These are phyloP conservation scores for Trichosphaerium sp. DNA, from an alignment of 78 protist species.

Conservation along the genomic window DNA sequence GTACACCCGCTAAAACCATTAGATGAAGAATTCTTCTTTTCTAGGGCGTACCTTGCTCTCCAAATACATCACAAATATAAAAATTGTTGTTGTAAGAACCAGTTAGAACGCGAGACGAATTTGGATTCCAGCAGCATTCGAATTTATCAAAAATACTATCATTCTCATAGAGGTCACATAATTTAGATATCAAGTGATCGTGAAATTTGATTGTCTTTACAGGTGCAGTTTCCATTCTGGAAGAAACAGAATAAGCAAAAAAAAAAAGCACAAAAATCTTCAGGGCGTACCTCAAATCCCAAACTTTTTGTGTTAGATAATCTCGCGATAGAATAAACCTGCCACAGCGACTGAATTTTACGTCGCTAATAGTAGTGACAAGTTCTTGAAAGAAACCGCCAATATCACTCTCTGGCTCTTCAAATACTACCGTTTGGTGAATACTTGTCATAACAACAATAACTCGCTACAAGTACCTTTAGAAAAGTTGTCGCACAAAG, in stretches of 20 bases:
- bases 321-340: conserved; percentile 86
- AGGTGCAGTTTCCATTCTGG: conserved; percentile 48
- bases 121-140: conserved; percentile 62
- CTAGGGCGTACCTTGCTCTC: too few relatives aligned
- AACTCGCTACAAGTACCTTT: conserved; percentile 38
- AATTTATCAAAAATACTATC: conserved; percentile 91
- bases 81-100: conserved; percentile 85
- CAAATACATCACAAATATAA: conserved; percentile 64
- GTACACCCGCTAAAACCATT: neutral
- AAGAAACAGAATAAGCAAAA: too few relatives aligned
- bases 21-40: neutral
- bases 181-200: conserved; percentile 68
- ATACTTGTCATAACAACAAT: neutral
- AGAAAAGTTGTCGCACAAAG: conserved; percentile 68
- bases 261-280: too few relatives aligned
- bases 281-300: too few relatives aligned
- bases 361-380: conserved; percentile 74
- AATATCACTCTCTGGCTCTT: conserved; percentile 35
- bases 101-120: too few relatives aligned
- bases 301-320: conserved; percentile 81
- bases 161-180: conserved; percentile 88
- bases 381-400: conserved; percentile 86
- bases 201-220: conserved; percentile 61
- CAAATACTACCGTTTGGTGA: conserved; percentile 7
- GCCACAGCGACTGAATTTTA: conserved; percentile 74